Evolutionary conservation across 2,329 filamentous ascomycete species (phyloP), one percentile per base, ranked within the genome.

Genomic region (Penicillium palitans): DNA sequence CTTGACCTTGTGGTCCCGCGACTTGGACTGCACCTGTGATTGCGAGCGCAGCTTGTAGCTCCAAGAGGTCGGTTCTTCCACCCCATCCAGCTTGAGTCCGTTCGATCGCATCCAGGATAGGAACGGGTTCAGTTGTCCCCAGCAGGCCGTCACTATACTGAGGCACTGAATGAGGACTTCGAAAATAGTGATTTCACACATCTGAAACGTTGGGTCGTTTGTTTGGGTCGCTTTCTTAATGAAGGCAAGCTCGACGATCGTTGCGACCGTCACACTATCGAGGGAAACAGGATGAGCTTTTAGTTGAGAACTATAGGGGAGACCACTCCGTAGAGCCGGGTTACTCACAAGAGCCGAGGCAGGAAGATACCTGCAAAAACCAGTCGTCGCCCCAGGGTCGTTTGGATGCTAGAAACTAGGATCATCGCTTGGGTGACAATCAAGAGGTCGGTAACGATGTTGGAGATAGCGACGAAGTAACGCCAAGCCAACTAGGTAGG

Each of bases 71-170:
- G 45, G 55, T 9, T 61, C 58, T 37, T 62, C 54, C 13, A 58
- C 60, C 0, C 61, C 61, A 12, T 54, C 45, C 21, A 66, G 57
- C 17, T 57, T 63, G 55, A 65, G 57, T 6, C 44, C 44, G 17
- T 46, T 46, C 17, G 44, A 46, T 46, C 44, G 44, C 44, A 46
- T 46, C 60, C 63, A 62, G 6, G 61, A 61, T 17, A 69, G 47
- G 50, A 68, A 67, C 0, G 64, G 66, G 40, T 58, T 67, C 17
- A 67, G 44, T 52, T 68, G 66, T 6, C 60, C 58, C 57, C 62
- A 64, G 47, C 62, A 66, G 27, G 67, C 67, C 0, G 67, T 68
- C n/a, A 67, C 60, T 13, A 68, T 68, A 47, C 67, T 68, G 7
- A 63, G 52, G 15, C 65, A 68, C 40, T 68, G 67, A 8, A 66